phyloP scores from a whole-genome alignment of 345 rosid genomes.

The Trapa bicornis region DNA sequence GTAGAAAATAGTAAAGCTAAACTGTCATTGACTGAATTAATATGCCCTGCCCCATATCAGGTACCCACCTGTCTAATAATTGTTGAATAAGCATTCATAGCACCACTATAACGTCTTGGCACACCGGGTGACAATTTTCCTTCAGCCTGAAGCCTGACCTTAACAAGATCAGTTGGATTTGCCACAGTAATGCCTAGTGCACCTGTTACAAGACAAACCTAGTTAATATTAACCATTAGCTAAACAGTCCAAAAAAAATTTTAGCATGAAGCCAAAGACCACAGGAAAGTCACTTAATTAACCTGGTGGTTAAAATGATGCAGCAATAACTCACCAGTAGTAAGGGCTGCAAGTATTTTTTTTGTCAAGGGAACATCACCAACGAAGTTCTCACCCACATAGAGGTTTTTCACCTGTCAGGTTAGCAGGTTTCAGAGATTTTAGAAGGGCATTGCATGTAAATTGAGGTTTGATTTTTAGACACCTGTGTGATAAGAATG shows the following conservation, averaged over 20 bases:
- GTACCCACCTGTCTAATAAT: constrained; percentile 71
- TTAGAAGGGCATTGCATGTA: too few relatives aligned
- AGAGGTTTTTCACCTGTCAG: constrained; percentile 67
- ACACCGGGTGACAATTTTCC: constrained; percentile 91
- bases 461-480: too few relatives aligned
- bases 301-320: neutral
- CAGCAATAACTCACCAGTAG: constrained; percentile 59
- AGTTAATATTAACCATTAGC: neutral
- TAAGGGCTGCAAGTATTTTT: constrained; percentile 94
- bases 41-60: constrained; percentile 4
- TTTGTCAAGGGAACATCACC: constrained; percentile 93
- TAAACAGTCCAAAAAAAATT: neutral
- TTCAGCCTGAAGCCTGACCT: constrained; percentile 98
- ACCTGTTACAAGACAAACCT: constrained; percentile 34
- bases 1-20: constrained; percentile 7
- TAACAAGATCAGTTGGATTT: constrained; percentile 98
- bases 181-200: constrained; percentile 78
- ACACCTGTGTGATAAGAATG: neutral
- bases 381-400: constrained; percentile 75
- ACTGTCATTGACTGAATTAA: neutral
- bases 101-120: constrained; percentile 88
- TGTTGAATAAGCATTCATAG: constrained; percentile 87
- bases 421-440: neutral
- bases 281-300: neutral
- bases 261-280: neutral